A percentile compares a stretch with the other conserved stretches of the same genome.
phyloP scores from a whole-genome alignment of 495 filamentous ascomycete species.

The Zalerion maritima region DNA sequence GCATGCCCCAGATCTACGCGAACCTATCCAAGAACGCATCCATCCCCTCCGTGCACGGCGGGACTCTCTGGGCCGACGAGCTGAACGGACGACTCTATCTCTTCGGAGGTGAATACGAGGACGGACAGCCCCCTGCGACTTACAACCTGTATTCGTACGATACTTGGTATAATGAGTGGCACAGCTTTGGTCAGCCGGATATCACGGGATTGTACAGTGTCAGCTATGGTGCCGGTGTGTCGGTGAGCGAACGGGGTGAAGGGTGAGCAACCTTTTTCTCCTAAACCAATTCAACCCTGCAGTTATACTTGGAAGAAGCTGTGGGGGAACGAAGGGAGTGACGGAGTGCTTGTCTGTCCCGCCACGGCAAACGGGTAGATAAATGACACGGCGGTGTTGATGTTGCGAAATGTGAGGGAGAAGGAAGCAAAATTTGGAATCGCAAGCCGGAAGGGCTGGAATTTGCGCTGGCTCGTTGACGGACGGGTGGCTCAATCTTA shows the following conservation, averaged over 20 bases:
- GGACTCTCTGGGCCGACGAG: constrained; percentile 34
- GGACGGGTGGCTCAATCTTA: too few relatives aligned
- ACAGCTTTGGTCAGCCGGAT: constrained; percentile 15
- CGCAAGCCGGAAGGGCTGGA: too few relatives aligned
- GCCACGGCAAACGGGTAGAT: too few relatives aligned
- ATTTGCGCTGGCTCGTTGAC: too few relatives aligned
- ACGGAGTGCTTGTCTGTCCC: too few relatives aligned
- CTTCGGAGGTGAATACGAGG: constrained; percentile 34
- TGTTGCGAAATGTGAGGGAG: too few relatives aligned
- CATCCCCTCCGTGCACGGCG: constrained; percentile 30
- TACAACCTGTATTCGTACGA: constrained; percentile 31
- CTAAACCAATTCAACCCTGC: too few relatives aligned
- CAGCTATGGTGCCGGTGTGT: constrained; percentile 12
- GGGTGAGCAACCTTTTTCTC: too few relatives aligned
- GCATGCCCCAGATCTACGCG: constrained; percentile 34
- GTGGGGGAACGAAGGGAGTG: too few relatives aligned
- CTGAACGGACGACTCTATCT: constrained; percentile 39
- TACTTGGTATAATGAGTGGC: constrained; percentile 29
- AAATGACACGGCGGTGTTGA: too few relatives aligned
- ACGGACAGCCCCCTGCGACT: constrained; percentile 17
- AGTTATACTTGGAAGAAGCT: too few relatives aligned
- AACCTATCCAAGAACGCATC: constrained; percentile 34
- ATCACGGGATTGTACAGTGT: constrained; percentile 7
- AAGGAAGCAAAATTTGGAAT: too few relatives aligned
- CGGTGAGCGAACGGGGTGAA: constrained; percentile 12